Conservation (phyloP, 139 green algal species). For the Dunaliella sp. region DNA sequence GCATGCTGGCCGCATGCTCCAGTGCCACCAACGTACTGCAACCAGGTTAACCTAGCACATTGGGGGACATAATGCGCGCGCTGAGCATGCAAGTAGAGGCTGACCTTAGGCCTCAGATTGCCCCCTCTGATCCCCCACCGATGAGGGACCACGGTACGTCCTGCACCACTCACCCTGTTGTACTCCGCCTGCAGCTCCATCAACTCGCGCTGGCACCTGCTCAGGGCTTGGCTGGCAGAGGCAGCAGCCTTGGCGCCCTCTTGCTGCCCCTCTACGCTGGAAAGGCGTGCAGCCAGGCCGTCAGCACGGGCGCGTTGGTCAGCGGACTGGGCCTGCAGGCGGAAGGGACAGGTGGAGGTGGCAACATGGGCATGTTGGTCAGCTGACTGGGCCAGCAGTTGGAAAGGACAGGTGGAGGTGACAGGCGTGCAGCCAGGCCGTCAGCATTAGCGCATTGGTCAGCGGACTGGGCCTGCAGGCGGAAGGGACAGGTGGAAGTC, state of each 20-base stretch:
- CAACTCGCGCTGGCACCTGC: background rate
- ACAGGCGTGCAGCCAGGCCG: background rate
- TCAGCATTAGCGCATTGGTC: background rate
- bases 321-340: background rate
- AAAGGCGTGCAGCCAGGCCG: background rate
- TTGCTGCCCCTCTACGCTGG: background rate
- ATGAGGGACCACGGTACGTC: background rate
- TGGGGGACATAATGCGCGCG: too few species aligned
- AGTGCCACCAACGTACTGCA: too few species aligned
- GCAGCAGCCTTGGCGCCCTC: background rate
- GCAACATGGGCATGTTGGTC: background rate
- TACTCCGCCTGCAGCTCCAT: constrained; percentile 9
- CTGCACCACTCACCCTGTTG: background rate
- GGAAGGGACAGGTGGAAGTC: too few species aligned
- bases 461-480: background rate
- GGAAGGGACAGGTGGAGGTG: too few species aligned
- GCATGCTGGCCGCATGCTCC: too few species aligned
- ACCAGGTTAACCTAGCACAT: too few species aligned
- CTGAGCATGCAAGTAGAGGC: too few species aligned
- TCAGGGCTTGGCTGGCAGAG: background rate
- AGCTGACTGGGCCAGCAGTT: background rate
- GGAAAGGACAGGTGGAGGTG: too few species aligned
- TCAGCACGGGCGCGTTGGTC: background rate
- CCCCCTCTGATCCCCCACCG: too few species aligned
- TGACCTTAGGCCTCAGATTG: too few species aligned